phyloP scores from a whole-genome alignment of 768 basidiomycete genomes.

The Phaffia tasmanica region DNA sequence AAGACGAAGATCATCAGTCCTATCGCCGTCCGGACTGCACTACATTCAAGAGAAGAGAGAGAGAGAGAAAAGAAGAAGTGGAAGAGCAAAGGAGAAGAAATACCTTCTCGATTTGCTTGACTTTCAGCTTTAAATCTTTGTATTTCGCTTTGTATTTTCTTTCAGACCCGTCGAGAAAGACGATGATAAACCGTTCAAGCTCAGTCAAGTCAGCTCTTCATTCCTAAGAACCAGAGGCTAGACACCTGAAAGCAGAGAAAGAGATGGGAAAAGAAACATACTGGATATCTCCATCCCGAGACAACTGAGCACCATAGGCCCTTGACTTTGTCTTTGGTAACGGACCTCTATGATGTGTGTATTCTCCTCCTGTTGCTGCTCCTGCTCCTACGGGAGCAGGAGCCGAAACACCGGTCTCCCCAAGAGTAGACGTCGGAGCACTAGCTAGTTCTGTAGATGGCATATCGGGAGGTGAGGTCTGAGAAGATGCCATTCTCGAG shows the following conservation, averaged over 20 bases:
- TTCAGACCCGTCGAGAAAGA: no score
- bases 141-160: slow-evolving; percentile 73
- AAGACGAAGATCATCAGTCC: no score
- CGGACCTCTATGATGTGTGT: no score
- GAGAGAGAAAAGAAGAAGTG: not conserved
- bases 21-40: no score
- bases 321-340: slow-evolving; percentile 10
- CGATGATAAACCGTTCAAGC: not conserved
- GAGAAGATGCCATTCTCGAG: no score
- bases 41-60: slow-evolving; percentile 1
- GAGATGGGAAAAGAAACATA: not conserved
- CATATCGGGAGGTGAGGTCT: no score
- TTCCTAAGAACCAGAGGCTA: not conserved
- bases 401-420: no score
- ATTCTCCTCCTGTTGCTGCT: no score
- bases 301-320: slow-evolving; percentile 8
- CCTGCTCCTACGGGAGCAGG: no score
- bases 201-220: not conserved
- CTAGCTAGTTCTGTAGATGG: no score
- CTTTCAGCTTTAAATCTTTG: slow-evolving; percentile 75
- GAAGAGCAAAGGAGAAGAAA: not conserved
- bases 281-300: slow-evolving; percentile 19
- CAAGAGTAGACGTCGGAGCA: no score
- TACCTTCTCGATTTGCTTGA: slow-evolving; percentile 72
- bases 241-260: not conserved